Evolutionary conservation across 345 rosid species (phyloP), one percentile per base, ranked within the genome.

Genomic region (Eutrema heterophyllum): DNA sequence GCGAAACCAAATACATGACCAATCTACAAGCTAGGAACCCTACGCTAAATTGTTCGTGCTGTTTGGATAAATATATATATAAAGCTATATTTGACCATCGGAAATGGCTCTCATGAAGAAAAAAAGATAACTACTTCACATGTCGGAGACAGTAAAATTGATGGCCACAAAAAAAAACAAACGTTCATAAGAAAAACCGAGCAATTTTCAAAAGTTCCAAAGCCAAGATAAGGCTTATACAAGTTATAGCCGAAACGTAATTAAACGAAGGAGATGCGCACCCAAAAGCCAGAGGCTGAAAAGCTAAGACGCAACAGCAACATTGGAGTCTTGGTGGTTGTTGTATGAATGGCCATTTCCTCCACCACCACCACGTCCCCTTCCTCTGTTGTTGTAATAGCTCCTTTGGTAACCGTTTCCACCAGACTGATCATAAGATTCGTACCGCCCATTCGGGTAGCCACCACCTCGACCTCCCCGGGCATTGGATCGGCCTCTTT

Each of bases 381-480:
- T 82, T 70, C 91, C 89, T 43, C 88, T 76, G 76, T 78, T 86
- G 83, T 81, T 86, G 72, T 88, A 53, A 79, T 88, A 80, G 86
- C 78, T 86, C 73, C 94, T 92, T 1, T 79, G 88, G 73, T 86
- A 79, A 69, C 86, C 90, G 66, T 85, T 87, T 44, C 85, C 89
- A 3, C 88, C 68, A 0, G 77, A 82, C 46, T 87, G 88, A 27
- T 92, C 97, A 57, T 88, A 80, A 62, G 82, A 81, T 30, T 72
- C 73, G 71, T 60, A 59, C 5, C 92, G 86, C 55, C 92, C 98
- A 81, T 89, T 90, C 76, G 84, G 86, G 79, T 88, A 82, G 59
- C 96, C 86, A 58, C 96, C 86, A 26, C 89, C 81, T 43, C 90
- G 82, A 52, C 97, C 92, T 35, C 97, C 93, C 46, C 89, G 88